Evolutionary conservation across 2,329 filamentous ascomycete species (phyloP).

Genomic region (Pseudogymnoascus sp.): DNA sequence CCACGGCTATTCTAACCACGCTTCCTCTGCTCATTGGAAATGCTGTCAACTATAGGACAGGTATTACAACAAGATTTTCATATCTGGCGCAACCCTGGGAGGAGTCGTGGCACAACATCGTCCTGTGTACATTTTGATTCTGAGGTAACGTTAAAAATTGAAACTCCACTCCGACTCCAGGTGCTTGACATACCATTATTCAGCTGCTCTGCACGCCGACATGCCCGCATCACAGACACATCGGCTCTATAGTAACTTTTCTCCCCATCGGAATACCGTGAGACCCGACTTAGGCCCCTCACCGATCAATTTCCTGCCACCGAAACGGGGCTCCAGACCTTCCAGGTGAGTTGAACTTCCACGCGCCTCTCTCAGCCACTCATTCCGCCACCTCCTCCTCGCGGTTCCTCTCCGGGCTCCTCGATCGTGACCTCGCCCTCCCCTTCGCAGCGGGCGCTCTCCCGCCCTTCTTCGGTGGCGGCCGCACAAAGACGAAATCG

Average conservation of each 20-base stretch:
- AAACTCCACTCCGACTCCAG: neutral
- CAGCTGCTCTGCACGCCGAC: conserved; percentile 16
- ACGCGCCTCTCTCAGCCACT: neutral
- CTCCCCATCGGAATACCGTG: neutral
- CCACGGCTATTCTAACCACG: neutral
- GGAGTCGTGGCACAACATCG: neutral
- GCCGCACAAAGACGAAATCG: conserved; percentile 79
- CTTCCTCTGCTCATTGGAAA: neutral
- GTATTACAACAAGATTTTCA: conserved; percentile 1
- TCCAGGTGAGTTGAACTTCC: neutral
- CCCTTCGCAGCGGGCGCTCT: conserved; percentile 24
- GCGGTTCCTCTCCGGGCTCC: conserved; percentile 25
- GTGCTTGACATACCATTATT: neutral
- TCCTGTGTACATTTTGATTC: conserved; percentile 6
- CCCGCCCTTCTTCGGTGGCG: conserved; percentile 52
- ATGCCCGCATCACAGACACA: conserved; percentile 18
- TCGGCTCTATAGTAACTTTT: conserved; percentile 16
- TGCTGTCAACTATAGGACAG: neutral
- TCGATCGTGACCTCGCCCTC: conserved; percentile 26
- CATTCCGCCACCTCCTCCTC: neutral
- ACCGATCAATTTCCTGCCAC: neutral
- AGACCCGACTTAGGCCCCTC: neutral
- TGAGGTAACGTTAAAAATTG: neutral
- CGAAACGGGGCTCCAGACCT: neutral
- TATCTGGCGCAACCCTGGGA: neutral